These are phyloP conservation scores for Daldinia eschscholtzii DNA, from an alignment of 2,329 filamentous ascomycete species.

Conservation along the genomic window DNA sequence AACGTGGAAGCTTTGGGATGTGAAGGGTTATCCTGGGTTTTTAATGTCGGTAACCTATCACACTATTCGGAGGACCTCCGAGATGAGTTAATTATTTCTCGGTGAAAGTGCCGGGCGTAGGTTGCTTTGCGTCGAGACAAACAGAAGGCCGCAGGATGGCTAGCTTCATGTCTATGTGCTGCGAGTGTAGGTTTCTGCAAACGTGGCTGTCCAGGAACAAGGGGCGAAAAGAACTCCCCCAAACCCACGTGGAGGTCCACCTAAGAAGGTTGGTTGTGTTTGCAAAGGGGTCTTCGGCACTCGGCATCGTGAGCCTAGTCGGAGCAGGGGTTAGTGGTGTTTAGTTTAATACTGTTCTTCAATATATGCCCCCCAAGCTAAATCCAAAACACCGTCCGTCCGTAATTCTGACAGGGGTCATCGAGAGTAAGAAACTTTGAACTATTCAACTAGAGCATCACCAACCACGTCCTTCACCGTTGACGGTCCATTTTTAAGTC, in stretches of 20 bases:
- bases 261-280: neutral
- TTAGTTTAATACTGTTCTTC: constrained; percentile 7
- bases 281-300: neutral
- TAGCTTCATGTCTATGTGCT: neutral
- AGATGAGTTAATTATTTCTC: constrained; percentile 4
- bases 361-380: neutral
- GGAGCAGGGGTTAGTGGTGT: constrained; percentile 1
- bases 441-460: neutral
- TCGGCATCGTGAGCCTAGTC: constrained; percentile 5
- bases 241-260: constrained; percentile 3
- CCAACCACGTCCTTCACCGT: neutral
- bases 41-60: constrained; percentile 1
- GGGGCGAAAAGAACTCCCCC: neutral
- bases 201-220: neutral
- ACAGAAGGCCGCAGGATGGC: neutral
- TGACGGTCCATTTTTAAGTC: neutral
- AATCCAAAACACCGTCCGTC: neutral
- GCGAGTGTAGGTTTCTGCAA: constrained; percentile 4
- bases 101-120: neutral
- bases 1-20: neutral
- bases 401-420: constrained; percentile 2
- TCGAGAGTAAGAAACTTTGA: neutral
- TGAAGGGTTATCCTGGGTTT: neutral
- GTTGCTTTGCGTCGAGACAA: constrained; percentile 10
- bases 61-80: neutral